Evolutionary conservation across 805 yeast species (phyloP), one percentile per base, ranked within the genome.

Genomic region (Ogataea allantospora): DNA sequence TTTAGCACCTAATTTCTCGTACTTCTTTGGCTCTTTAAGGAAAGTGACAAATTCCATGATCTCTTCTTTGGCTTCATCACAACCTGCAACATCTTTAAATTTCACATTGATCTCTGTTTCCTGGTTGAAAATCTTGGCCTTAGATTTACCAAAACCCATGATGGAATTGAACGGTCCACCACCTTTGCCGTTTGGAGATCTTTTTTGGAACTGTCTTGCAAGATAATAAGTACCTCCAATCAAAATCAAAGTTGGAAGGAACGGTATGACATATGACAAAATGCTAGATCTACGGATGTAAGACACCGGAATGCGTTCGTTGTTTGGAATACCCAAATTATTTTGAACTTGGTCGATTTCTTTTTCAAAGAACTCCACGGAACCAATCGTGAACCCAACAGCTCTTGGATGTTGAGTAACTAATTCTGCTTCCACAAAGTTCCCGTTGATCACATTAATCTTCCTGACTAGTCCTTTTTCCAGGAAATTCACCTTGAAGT

Each of bases 41-140:
- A 95, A 93, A 51, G 83, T 79, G 36, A 93, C 99, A 71, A 93
- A 93, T 63, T 93, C 99, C 95, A 88, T 87, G 46, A 93, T 89
- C 65, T 93, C 99, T 50, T 82, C 91, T 64, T 93, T 93, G 8
- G 99, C 96, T 66, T 93, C 99, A 45, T 82, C 84, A 71, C 91
- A 85, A 36, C 99, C 99, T 1, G 99, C 99, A 35, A 93, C 99
- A 62, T 95, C 98, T 52, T 81, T 77, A 58, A 93, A 93, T 59
- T 80, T 83, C 35, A 88, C 82, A 58, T 86, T 87, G 44, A 93
- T 85, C 46, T 88, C 95, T 2, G 89, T 82, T 50, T 93, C 97
- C 57, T 83, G 86, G 62, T 93, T 91, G 68, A 91, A 91, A 46
- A 80, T 72, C 60, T 88, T 86, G 4, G 98, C 98, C 40, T 85